Evolutionary conservation across 805 yeast genomes (phyloP).

Genomic region (Hanseniaspora lachancei): DNA sequence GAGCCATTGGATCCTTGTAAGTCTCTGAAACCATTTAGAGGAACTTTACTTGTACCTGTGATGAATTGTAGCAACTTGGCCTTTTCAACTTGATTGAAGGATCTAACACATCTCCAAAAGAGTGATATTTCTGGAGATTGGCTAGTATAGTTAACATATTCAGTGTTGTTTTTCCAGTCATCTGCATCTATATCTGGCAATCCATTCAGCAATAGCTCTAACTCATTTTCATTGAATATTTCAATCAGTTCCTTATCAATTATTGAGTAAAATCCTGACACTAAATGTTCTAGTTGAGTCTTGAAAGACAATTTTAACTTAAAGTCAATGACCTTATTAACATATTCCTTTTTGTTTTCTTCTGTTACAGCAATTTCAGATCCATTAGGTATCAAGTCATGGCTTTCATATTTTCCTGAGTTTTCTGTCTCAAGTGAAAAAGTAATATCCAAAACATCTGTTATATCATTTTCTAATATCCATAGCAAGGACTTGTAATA

Average conservation of each 20-base stretch:
- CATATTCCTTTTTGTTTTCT: slow-evolving; percentile 81
- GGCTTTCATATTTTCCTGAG: slow-evolving; percentile 73
- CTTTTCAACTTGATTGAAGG: slow-evolving; percentile 85
- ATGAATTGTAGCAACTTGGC: slow-evolving; percentile 91
- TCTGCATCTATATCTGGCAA: slow-evolving; percentile 90
- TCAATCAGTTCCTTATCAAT: slow-evolving; percentile 72
- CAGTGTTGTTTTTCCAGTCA: slow-evolving; percentile 86
- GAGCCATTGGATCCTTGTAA: slow-evolving; percentile 78
- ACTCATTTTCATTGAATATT: slow-evolving; percentile 88
- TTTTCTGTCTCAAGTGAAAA: slow-evolving; percentile 89
- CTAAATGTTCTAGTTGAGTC: slow-evolving; percentile 75
- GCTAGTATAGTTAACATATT: slow-evolving; percentile 67
- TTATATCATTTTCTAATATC: slow-evolving; percentile 94
- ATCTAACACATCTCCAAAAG: slow-evolving; percentile 96
- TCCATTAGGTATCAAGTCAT: slow-evolving; percentile 77
- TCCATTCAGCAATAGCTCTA: slow-evolving; percentile 85
- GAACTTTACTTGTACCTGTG: slow-evolving; percentile 94
- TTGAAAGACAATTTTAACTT: slow-evolving; percentile 68
- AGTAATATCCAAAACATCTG: slow-evolving; percentile 88
- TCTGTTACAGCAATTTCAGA: slow-evolving; percentile 77
- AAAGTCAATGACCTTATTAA: slow-evolving; percentile 72
- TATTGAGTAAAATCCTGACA: slow-evolving; percentile 79
- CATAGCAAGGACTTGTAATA: slow-evolving; percentile 84
- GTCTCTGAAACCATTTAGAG: slow-evolving; percentile 83
- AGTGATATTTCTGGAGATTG: slow-evolving; percentile 81